Percentiles rank a stretch among this genome's conserved stretches.
These are phyloP conservation scores for Tolypocladium tropicale DNA, from an alignment of 2,329 filamentous ascomycete genomes.

Conservation along the genomic window DNA sequence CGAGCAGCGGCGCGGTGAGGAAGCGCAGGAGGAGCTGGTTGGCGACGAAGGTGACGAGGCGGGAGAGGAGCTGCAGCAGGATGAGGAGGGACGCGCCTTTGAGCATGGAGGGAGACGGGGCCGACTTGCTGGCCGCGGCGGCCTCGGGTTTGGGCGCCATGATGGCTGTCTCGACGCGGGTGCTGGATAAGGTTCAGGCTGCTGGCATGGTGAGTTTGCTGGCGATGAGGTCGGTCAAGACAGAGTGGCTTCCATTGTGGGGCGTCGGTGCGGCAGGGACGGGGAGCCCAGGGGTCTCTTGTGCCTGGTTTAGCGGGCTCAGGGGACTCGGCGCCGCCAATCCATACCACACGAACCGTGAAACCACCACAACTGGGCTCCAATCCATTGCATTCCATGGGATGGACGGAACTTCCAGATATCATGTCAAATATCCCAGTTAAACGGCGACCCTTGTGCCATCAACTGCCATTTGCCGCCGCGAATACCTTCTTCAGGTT, in stretches of 20 bases:
- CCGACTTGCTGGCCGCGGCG: not conserved
- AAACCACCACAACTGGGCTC: too few relatives aligned
- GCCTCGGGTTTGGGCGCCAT: not conserved
- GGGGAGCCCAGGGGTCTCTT: not conserved
- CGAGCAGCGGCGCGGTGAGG: constrained; percentile 74
- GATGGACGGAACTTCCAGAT: not conserved
- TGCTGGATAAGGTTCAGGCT: not conserved
- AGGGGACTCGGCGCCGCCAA: not conserved
- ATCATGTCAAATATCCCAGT: too few relatives aligned
- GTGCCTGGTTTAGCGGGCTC: not conserved
- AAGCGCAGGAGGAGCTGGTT: constrained; percentile 88
- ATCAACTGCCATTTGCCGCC: too few relatives aligned
- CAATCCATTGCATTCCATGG: too few relatives aligned
- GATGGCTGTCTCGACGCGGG: not conserved
- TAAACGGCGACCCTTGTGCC: too few relatives aligned
- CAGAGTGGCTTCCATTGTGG: not conserved
- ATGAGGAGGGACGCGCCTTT: constrained; percentile 79
- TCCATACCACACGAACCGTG: not conserved
- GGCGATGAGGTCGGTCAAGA: not conserved
- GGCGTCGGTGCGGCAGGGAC: not conserved
- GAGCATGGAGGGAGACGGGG: constrained; percentile 27
- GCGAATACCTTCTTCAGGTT: too few relatives aligned
- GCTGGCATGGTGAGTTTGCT: not conserved
- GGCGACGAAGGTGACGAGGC: constrained; percentile 77
- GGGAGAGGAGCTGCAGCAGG: constrained; percentile 76